These are phyloP conservation scores for Rhizoclosmatium sp. DNA, from an alignment of 192 early-diverging fungal genomes.

Conservation along the genomic window DNA sequence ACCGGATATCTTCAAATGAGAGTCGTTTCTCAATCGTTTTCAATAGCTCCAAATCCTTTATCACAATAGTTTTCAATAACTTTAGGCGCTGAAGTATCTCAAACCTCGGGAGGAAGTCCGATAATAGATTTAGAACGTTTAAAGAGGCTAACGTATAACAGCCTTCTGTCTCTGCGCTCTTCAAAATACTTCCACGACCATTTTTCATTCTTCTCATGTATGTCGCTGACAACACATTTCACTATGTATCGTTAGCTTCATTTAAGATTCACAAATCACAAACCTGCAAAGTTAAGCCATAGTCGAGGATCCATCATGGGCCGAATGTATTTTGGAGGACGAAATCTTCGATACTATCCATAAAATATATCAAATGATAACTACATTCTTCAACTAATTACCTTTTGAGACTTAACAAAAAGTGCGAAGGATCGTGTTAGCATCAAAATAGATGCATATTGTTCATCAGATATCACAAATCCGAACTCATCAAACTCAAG, in stretches of 20 bases:
- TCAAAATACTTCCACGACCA: conserved; percentile 87
- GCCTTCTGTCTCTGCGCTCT: conserved; percentile 83
- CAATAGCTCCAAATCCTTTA: conserved; percentile 63
- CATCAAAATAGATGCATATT: conserved; percentile 82
- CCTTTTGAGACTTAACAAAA: conserved; percentile 78
- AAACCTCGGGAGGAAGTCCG: conserved; percentile 49
- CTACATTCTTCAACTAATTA: conserved; percentile 12
- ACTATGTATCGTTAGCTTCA: conserved; percentile 61
- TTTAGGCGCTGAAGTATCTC: conserved; percentile 55
- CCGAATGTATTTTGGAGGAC: conserved; percentile 81
- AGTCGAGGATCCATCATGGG: conserved; percentile 83
- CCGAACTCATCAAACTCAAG: conserved; percentile 92
- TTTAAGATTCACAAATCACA: background rate
- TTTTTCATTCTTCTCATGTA: conserved; percentile 82
- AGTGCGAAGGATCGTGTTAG: conserved; percentile 86
- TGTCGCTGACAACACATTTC: conserved; percentile 81
- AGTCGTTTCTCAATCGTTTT: conserved; percentile 77
- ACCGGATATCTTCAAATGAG: conserved; percentile 88
- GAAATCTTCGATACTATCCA: conserved; percentile 79
- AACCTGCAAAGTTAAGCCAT: conserved; percentile 76
- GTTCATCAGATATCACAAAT: conserved; percentile 89
- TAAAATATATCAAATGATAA: conserved; percentile 3
- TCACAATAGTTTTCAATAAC: conserved; percentile 65
- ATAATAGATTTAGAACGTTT: conserved; percentile 61
- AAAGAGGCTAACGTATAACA: conserved; percentile 79